Conservation (phyloP, 371 early-diverging fungal genomes). For the Funneliformis caledonium region DNA sequence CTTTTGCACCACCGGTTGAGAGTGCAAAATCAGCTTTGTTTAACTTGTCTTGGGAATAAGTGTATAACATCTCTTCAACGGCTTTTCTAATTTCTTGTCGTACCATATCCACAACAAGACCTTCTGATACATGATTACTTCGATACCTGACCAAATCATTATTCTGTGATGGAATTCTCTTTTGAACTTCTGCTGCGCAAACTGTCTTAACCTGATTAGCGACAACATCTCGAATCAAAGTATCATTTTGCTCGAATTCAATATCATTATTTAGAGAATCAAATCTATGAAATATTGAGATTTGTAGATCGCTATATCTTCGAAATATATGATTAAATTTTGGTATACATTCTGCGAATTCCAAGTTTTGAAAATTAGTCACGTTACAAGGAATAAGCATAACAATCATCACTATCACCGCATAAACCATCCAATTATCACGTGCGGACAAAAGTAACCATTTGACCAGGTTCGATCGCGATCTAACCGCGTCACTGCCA, state of each 20-base stretch:
- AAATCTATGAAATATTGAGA: background rate
- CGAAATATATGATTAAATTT: background rate
- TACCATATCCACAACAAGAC: constrained; percentile 15
- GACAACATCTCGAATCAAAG: constrained; percentile 21
- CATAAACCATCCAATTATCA: background rate
- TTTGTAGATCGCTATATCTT: background rate
- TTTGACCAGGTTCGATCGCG: background rate
- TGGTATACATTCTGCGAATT: background rate
- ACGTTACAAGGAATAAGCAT: background rate
- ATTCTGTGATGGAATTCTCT: constrained; percentile 10
- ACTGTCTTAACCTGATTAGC: constrained; percentile 16
- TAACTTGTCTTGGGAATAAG: constrained; percentile 31
- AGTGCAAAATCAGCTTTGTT: constrained; percentile 42
- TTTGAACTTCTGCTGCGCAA: constrained; percentile 23
- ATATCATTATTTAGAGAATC: background rate
- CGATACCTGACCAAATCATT: background rate
- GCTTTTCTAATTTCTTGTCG: constrained; percentile 27
- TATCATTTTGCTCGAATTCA: constrained; percentile 15
- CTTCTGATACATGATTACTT: background rate
- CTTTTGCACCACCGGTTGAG: constrained; percentile 26
- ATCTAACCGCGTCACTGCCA: background rate
- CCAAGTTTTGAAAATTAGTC: background rate
- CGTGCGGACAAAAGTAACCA: background rate
- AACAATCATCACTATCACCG: background rate
- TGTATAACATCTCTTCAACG: constrained; percentile 16